These are phyloP conservation scores for Leishmania turanica DNA, from an alignment of 208 protist species.

Conservation along the genomic window DNA sequence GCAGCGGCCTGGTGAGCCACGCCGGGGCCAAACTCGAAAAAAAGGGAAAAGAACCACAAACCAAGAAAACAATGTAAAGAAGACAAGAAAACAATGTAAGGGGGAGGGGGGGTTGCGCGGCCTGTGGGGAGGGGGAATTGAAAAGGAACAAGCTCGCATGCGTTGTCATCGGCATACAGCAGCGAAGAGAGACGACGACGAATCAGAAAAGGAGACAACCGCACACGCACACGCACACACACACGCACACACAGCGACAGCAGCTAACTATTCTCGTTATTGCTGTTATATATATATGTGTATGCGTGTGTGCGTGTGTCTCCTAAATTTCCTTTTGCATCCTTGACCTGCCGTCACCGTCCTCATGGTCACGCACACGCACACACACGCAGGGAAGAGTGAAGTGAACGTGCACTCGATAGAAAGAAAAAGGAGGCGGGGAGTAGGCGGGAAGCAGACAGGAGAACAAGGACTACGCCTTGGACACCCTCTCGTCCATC, in stretches of 20 bases:
- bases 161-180: background rate
- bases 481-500: slow-evolving; percentile 50
- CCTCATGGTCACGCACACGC: background rate
- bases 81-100: slow-evolving; percentile 5
- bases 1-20: background rate
- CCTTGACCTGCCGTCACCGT: no score
- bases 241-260: background rate
- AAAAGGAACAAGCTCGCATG: background rate
- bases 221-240: background rate
- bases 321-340: no score
- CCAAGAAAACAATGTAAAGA: background rate
- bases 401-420: background rate
- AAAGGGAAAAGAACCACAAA: background rate
- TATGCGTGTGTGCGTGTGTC: slow-evolving; percentile 10
- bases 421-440: background rate
- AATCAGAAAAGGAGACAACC: slow-evolving; percentile 10
- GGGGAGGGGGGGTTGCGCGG: background rate
- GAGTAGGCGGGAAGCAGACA: background rate
- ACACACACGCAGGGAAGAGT: background rate
- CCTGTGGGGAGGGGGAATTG: background rate
- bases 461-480: background rate
- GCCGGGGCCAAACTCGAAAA: background rate
- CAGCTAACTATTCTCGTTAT: background rate
- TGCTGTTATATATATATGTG: background rate
- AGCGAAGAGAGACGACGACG: slow-evolving; percentile 12